Evolutionary conservation across 495 filamentous ascomycete genomes (phyloP).

Genomic region (Aspergillus affinis): DNA sequence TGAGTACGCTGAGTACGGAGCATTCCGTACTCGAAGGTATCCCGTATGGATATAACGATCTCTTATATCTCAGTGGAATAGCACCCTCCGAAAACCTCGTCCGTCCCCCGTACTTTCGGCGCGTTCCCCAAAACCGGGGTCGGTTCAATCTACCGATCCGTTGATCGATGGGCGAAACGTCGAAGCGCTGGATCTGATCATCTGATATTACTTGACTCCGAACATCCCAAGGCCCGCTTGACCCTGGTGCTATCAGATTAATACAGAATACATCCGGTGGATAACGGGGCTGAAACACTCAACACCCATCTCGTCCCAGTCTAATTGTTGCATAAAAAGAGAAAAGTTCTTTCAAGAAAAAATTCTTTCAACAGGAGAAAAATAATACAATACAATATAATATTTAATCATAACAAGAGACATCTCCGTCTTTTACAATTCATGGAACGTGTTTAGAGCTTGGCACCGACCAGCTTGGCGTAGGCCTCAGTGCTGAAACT

Average conservation of each 20-base stretch:
- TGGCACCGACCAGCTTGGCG: conserved; percentile 88
- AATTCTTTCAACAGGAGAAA: conserved; percentile 21
- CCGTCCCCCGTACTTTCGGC: no score
- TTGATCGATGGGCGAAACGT: conserved; percentile 3
- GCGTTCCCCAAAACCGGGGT: no score
- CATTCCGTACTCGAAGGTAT: no score
- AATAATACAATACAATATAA: conserved; percentile 31
- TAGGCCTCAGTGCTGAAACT: conserved; percentile 96
- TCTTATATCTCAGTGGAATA: no score
- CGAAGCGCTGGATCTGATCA: no score
- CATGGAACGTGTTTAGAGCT: conserved; percentile 62
- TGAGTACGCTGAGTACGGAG: no score
- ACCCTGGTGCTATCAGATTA: conserved; percentile 49
- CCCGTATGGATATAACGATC: no score
- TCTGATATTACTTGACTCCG: no score
- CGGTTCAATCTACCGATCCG: no score
- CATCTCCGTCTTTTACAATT: conserved; percentile 15
- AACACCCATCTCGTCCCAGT: conserved; percentile 36
- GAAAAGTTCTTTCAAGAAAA: conserved; percentile 16
- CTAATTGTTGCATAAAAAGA: conserved; percentile 17
- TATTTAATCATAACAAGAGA: conserved; percentile 20
- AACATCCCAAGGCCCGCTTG: conserved; percentile 49
- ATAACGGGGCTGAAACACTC: conserved; percentile 31
- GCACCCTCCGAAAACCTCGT: no score
- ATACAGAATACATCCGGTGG: conserved; percentile 9